These are phyloP conservation scores for Terana coerulea DNA, from an alignment of 768 basidiomycete species.

Conservation along the genomic window DNA sequence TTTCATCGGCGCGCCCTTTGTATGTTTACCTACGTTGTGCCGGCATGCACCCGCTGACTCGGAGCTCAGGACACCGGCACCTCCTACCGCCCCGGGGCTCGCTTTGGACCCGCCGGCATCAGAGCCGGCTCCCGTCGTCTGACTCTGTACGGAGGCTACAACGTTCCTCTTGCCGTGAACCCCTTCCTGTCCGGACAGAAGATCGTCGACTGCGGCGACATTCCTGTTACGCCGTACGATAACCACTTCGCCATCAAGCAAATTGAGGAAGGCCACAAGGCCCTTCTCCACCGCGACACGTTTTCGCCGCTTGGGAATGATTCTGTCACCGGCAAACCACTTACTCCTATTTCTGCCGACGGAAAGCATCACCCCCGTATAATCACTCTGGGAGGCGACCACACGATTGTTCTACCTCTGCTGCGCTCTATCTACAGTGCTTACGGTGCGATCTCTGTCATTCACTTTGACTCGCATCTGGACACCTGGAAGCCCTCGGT, in stretches of 20 bases:
- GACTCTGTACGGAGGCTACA: constrained; percentile 75
- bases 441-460: constrained; percentile 77
- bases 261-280: constrained; percentile 70
- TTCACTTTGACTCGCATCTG: constrained; percentile 86
- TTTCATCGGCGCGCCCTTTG: constrained; percentile 77
- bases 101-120: constrained; percentile 84
- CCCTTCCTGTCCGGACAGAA: constrained; percentile 67
- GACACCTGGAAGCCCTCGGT: constrained; percentile 77
- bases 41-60: background rate
- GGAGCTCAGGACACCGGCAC: constrained; percentile 58
- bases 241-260: constrained; percentile 70
- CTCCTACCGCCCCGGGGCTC: constrained; percentile 77
- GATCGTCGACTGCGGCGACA: constrained; percentile 76
- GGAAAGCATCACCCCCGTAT: constrained; percentile 76
- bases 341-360: constrained; percentile 59
- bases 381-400: constrained; percentile 84
- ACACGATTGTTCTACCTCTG: constrained; percentile 72
- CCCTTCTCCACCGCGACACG: constrained; percentile 59
- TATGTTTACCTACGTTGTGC: constrained; percentile 28
- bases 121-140: constrained; percentile 74
- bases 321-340: constrained; percentile 50
- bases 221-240: constrained; percentile 76
- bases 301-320: constrained; percentile 64
- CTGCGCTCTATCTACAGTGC: constrained; percentile 68
- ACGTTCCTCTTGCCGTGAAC: constrained; percentile 69